phyloP scores from a whole-genome alignment of 371 early-diverging fungal genomes.

The Basidiobolus meristosporus region DNA sequence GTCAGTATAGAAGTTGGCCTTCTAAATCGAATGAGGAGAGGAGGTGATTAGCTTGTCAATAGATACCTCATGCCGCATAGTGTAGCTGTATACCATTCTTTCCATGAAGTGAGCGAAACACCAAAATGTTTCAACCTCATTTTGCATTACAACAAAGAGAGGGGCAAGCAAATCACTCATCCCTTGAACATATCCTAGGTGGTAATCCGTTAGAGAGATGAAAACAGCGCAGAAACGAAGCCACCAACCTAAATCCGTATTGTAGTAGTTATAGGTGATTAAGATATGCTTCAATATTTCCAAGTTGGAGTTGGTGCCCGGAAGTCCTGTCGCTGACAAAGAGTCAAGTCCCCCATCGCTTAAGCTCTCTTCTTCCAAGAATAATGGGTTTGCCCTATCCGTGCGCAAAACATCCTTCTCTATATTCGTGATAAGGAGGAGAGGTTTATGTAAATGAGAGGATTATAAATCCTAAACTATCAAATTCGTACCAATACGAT shows the following conservation, averaged over 20 bases:
- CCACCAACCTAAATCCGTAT: constrained; percentile 5
- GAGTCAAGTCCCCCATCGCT: too few relatives aligned
- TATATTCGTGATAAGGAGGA: too few relatives aligned
- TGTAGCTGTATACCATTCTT: constrained; percentile 37
- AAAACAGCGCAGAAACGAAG: too few relatives aligned
- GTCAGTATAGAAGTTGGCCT: constrained; percentile 60
- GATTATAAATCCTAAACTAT: too few relatives aligned
- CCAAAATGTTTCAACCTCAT: constrained; percentile 86
- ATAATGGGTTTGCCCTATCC: too few relatives aligned
- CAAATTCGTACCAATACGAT: constrained; percentile 63
- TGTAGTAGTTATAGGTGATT: constrained; percentile 63
- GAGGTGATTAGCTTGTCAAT: neutral
- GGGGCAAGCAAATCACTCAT: constrained; percentile 89
- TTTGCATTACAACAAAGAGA: constrained; percentile 62
- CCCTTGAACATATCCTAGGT: constrained; percentile 82
- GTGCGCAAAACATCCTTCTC: constrained; percentile 91
- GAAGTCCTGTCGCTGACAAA: constrained; percentile 16
- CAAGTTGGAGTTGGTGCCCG: constrained; percentile 39
- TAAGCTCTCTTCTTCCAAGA: too few relatives aligned
- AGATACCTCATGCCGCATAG: neutral
- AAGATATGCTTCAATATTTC: constrained; percentile 74
- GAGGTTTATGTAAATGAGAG: too few relatives aligned
- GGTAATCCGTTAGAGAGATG: constrained; percentile 1
- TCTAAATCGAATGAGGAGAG: constrained; percentile 7
- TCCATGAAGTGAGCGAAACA: constrained; percentile 81